A percentile compares a stretch with the other conserved stretches of the same genome.
Conservation (phyloP, 164 flowering plant genomes). For the Macadamia tetraphylla region DNA sequence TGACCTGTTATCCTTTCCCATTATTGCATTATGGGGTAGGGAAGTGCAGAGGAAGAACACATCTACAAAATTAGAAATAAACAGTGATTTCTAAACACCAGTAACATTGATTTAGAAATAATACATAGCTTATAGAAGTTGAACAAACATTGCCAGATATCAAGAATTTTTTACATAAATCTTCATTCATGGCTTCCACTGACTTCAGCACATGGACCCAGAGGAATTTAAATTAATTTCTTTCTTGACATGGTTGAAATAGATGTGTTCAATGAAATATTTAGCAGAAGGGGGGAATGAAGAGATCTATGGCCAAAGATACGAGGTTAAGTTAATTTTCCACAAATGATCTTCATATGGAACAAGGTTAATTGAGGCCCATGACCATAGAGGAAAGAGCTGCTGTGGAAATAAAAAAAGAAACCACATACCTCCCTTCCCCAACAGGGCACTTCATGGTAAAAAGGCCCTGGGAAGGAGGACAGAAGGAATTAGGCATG, state of each 20-base stretch:
- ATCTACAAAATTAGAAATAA: constrained; percentile 41
- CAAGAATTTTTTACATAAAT: neutral
- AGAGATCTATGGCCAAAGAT: too few relatives aligned
- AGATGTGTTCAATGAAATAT: neutral
- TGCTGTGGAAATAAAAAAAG: too few relatives aligned
- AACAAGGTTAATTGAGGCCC: too few relatives aligned
- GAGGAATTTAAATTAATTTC: neutral
- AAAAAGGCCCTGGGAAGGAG: too few relatives aligned
- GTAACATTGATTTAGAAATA: neutral
- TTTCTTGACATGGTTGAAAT: neutral
- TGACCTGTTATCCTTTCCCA: constrained; percentile 97
- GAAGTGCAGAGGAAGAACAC: constrained; percentile 99
- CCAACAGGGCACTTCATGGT: too few relatives aligned
- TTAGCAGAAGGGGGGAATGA: too few relatives aligned
- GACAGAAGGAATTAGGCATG: too few relatives aligned
- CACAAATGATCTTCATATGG: too few relatives aligned
- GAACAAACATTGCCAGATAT: neutral
- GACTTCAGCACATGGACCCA: neutral
- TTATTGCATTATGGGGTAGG: constrained; percentile 86
- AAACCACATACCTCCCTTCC: too few relatives aligned
- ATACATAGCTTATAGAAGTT: neutral
- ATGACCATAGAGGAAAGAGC: too few relatives aligned
- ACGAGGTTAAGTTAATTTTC: too few relatives aligned
- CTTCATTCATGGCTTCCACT: neutral
- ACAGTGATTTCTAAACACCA: neutral